Evolutionary conservation across 441 rosid genomes (phyloP).

Genomic region (Syzygium syzygioides): DNA sequence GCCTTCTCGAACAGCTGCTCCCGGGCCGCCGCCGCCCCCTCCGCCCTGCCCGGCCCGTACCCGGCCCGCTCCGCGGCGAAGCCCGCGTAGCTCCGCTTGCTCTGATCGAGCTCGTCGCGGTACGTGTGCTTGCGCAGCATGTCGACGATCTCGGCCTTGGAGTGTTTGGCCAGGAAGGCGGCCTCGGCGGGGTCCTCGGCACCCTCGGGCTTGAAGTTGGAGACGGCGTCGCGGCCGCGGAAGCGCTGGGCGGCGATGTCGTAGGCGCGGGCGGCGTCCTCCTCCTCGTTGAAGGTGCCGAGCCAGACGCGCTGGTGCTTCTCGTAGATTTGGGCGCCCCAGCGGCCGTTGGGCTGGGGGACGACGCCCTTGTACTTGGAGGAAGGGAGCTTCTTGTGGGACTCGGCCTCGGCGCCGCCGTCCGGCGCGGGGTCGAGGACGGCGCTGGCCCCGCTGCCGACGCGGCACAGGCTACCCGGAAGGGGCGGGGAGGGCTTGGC

Average conservation of each 20-base stretch:
- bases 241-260: constrained; percentile 1
- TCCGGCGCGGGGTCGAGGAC: not conserved
- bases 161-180: not conserved
- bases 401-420: not conserved
- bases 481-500: not conserved
- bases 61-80: not conserved
- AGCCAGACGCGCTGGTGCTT: constrained; percentile 8
- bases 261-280: constrained; percentile 1
- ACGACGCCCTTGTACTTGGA: constrained; percentile 5
- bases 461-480: not conserved
- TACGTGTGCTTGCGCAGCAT: constrained; percentile 2
- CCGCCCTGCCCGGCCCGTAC: not conserved
- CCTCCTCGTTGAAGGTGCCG: constrained; percentile 6
- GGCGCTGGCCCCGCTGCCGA: not conserved
- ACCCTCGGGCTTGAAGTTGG: not conserved
- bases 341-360: constrained; percentile 9
- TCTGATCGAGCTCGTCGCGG: constrained; percentile 2
- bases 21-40: not conserved
- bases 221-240: constrained; percentile 5
- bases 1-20: constrained; percentile 7
- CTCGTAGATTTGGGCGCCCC: constrained; percentile 6
- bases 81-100: not conserved
- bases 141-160: constrained; percentile 2
- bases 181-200: not conserved
- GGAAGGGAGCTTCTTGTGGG: not conserved